Conservation (phyloP, 2,329 filamentous ascomycete genomes). For the Arthrinium puccinioides region DNA sequence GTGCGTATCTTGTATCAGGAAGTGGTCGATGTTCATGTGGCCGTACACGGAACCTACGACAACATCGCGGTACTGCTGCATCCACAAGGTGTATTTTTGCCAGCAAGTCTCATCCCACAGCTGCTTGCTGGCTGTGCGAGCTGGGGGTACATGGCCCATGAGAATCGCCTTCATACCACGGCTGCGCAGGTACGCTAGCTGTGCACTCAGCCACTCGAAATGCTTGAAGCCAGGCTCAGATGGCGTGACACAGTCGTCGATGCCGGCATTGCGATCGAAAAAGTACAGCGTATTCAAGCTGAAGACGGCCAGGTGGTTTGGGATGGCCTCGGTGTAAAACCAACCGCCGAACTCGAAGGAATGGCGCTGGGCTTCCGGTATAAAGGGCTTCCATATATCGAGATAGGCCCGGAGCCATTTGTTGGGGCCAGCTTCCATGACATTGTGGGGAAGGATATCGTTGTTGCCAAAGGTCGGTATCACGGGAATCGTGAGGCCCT, state of each 20-base stretch:
- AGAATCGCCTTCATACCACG: slow-evolving; percentile 91
- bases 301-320: slow-evolving; percentile 76
- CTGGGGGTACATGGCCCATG: slow-evolving; percentile 89
- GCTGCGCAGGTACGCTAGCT: slow-evolving; percentile 74
- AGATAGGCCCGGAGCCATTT: slow-evolving; percentile 73
- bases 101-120: slow-evolving; percentile 96
- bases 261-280: slow-evolving; percentile 85
- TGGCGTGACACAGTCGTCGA: slow-evolving; percentile 76
- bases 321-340: slow-evolving; percentile 91
- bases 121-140: slow-evolving; percentile 74
- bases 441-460: slow-evolving; percentile 95
- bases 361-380: slow-evolving; percentile 87
- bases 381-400: slow-evolving; percentile 76
- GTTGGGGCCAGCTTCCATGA: slow-evolving; percentile 79
- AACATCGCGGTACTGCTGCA: slow-evolving; percentile 85
- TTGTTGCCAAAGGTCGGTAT: slow-evolving; percentile 94
- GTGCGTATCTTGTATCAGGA: slow-evolving; percentile 80
- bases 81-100: slow-evolving; percentile 94
- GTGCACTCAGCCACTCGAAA: slow-evolving; percentile 90
- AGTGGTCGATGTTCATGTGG: slow-evolving; percentile 99
- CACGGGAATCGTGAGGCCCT: slow-evolving; percentile 66
- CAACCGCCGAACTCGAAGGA: slow-evolving; percentile 88
- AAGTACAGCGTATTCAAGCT: slow-evolving; percentile 97
- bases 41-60: slow-evolving; percentile 74
- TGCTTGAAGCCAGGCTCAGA: slow-evolving; percentile 88